Percentiles rank a stretch among this genome's conserved stretches.
phyloP scores from a whole-genome alignment of 2,329 filamentous ascomycete genomes.

The Fusarium floridanum region DNA sequence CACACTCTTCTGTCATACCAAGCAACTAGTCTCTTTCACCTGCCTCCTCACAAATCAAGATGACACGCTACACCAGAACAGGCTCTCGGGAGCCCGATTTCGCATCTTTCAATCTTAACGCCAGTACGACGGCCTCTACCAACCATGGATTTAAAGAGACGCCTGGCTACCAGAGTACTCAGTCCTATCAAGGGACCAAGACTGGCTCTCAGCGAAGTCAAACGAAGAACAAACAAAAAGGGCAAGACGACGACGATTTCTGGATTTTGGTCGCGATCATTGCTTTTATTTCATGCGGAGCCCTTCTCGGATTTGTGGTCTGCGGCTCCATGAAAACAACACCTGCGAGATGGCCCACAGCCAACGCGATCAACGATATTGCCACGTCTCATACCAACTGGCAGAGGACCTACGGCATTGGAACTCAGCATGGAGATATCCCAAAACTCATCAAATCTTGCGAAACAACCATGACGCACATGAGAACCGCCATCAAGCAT shows the following conservation, averaged over 20 bases:
- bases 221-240: not conserved
- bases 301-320: not conserved
- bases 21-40: not conserved
- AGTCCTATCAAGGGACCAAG: not conserved
- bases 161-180: not conserved
- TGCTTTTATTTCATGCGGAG: not conserved
- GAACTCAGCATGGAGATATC: rapidly evolving
- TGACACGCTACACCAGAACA: not conserved
- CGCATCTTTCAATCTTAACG: not conserved
- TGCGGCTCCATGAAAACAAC: not conserved
- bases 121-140: not conserved
- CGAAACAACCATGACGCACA: not conserved
- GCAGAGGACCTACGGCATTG: not conserved
- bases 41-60: not conserved
- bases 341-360: not conserved
- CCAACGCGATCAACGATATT: not conserved
- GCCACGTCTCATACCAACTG: not conserved
- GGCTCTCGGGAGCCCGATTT: not conserved
- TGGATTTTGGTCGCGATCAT: not conserved
- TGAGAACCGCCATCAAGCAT: not conserved
- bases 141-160: not conserved
- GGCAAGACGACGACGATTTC: not conserved
- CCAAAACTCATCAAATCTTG: not conserved
- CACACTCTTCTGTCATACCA: not conserved
- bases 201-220: not conserved